Conservation (phyloP, 352 stramenopile genomes). For the Pseudoperonospora humuli region DNA sequence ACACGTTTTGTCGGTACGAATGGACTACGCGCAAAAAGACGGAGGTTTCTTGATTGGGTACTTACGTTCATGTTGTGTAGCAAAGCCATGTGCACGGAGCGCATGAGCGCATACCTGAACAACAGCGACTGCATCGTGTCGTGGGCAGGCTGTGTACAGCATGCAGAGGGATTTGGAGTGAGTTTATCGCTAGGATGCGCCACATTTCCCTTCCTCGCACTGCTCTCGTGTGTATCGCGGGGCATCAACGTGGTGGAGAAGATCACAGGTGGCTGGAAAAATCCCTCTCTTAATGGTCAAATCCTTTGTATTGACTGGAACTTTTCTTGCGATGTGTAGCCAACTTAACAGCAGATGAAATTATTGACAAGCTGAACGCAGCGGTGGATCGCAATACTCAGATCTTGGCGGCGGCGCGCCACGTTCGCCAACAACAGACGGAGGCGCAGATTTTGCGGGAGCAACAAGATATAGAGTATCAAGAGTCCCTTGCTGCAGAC, state of each 20-base stretch:
- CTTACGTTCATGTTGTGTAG: too few relatives aligned
- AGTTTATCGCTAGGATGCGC: slow-evolving; percentile 79
- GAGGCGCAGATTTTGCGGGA: slow-evolving; percentile 85
- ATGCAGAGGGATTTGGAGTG: slow-evolving; percentile 71
- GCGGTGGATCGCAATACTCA: slow-evolving; percentile 71
- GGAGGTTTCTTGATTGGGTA: too few relatives aligned
- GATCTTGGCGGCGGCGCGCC: slow-evolving; percentile 57
- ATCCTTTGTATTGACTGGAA: too few relatives aligned
- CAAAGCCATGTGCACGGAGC: slow-evolving; percentile 58
- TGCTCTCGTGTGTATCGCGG: slow-evolving; percentile 72
- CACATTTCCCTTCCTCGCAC: slow-evolving; percentile 69
- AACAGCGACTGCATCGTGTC: slow-evolving; percentile 78
- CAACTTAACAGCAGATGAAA: slow-evolving; percentile 45
- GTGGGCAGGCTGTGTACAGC: slow-evolving; percentile 75
- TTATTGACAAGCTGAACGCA: slow-evolving; percentile 52
- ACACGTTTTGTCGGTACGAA: slow-evolving; percentile 61
- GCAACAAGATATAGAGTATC: slow-evolving; percentile 91
- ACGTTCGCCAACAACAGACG: slow-evolving; percentile 59
- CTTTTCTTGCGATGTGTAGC: slow-evolving; percentile 26
- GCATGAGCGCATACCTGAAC: slow-evolving; percentile 65
- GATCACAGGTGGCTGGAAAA: slow-evolving; percentile 76
- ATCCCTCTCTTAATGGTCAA: too few relatives aligned
- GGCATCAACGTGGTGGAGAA: slow-evolving; percentile 82
- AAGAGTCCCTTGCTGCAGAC: slow-evolving; percentile 88
- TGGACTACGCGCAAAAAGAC: too few relatives aligned